Conservation (phyloP, 306 rosid species). For the Prunus armeniaca region DNA sequence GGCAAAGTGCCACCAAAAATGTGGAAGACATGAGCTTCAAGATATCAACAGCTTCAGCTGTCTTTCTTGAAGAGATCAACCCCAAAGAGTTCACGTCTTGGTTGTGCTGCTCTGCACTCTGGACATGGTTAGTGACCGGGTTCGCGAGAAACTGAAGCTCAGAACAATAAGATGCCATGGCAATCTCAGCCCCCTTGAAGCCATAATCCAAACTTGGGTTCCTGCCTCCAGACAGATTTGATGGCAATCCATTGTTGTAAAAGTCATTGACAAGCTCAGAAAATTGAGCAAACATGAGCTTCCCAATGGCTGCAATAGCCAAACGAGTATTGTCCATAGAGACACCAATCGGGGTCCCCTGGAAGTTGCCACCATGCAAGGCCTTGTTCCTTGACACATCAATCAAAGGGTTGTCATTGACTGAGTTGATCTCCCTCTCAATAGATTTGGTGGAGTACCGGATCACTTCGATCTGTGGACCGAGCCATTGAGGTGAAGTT, state of each 20-base stretch:
- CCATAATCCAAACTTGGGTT: constrained; percentile 93
- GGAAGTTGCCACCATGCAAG: constrained; percentile 89
- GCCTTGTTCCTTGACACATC: constrained; percentile 96
- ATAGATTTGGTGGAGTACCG: constrained; percentile 80
- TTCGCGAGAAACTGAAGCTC: constrained; percentile 82
- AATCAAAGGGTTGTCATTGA: constrained; percentile 86
- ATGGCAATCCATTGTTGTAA: constrained; percentile 84
- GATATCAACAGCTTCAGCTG: constrained; percentile 71
- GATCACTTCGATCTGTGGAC: constrained; percentile 83
- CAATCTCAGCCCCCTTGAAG: constrained; percentile 86
- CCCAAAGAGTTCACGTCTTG: constrained; percentile 94
- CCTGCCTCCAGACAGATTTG: constrained; percentile 70
- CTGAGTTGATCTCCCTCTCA: constrained; percentile 88
- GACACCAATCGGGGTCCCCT: constrained; percentile 94
- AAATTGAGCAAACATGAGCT: constrained; percentile 89
- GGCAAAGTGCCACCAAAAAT: constrained; percentile 72
- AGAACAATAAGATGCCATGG: constrained; percentile 93
- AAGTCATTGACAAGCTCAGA: constrained; percentile 87
- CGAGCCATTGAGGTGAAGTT: constrained; percentile 96
- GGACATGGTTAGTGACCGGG: constrained; percentile 87
- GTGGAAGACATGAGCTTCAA: constrained; percentile 85
- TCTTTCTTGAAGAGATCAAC: constrained; percentile 74
- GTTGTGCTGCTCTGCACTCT: constrained; percentile 91
- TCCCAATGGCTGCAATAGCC: constrained; percentile 84
- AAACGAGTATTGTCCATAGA: constrained; percentile 95